Evolutionary conservation across 1,139 yeast species (phyloP), one percentile per base, ranked within the genome.

Genomic region (Hyphopichia wangnamkhiaoensis): DNA sequence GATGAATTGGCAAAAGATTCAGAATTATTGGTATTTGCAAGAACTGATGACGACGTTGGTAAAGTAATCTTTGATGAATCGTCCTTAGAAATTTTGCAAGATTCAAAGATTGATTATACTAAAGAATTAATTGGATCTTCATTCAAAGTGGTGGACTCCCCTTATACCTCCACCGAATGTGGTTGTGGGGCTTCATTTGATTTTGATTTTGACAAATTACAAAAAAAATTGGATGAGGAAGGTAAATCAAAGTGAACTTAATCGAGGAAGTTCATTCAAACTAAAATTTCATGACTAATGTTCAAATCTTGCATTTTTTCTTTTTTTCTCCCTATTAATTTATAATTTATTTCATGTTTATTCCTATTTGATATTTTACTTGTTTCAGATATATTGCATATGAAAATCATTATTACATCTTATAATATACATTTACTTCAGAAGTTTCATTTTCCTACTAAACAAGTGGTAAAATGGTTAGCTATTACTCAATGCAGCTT

Each of bases 111-210:
- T 34, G 97, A 91, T 53, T 94, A 89, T 56, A 83, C 94, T 0
- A 87, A 90, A 18, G 98, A 94, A 59, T 76, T 94, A 55, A 94
- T 94, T 45, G 98, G 99, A 2, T 85, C 95, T 37, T 93, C 90
- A 54, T 94, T 94, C 64, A 91, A 90, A 58, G 85, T 94, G 34
- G 82, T 84, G 19, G 95, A 90, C 51, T 88, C 95, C 47, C 96
- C 96, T 0, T 86, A 86, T 54, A 84, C 97, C 20, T 82, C 89
- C 24, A 84, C 95, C 35, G 84, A 94, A 37, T 94, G 99, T 67
- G 98, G 99, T 0, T 93, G 98, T 64, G 98, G 98, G 0, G 79
- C 95, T 17, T 88, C 96, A 41, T 93, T 93, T 63, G 96, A 91
- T 58, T 81, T 91, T 54, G 94, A 86, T 57, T 82, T 84, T 41